Base-by-base conservation (phyloP, 2,329 filamentous ascomycete genomes). In the Diaporthe capsici region DNA sequence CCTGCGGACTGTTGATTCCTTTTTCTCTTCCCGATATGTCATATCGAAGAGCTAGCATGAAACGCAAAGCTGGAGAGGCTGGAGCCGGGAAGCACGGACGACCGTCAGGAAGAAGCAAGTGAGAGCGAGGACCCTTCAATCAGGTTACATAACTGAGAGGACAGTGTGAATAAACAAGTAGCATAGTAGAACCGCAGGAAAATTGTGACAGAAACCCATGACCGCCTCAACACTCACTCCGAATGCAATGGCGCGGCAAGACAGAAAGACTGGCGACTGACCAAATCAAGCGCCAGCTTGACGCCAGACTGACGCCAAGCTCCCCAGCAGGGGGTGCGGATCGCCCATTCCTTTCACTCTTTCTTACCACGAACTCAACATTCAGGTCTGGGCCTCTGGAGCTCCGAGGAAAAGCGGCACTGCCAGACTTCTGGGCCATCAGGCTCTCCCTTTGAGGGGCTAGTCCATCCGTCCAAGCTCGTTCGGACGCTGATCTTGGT, bases 41-140 rank as follows among this genome's bases (percentile, higher is more conserved):
- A 55, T 31, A 28, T 53, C 15, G 47, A 68, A 53, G 65, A 53
- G 47, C 47, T 68, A 28, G 47, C 31, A 53, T 68, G 31, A 53
- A 68, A 53, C 31, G 65, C 31, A 28, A 55, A 42, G 71, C 8
- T 47, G 55, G 22, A 20, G 42, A 72, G 53, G 58, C 34, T 55
- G 20, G 37, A 15, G 34, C 39, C 28, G 47, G n/a, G 25, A 55
- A 73, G 58, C 71, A 73, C 58, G 71, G 71, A 55, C 47, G 12
- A 25, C 71, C 47, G 37, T 55, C 5, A 57, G 58, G 71, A 73
- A 73, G 58, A 73, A 73, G 71, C 71, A 73, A 73, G 22, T 65
- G 20, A 47, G 37, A 44, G 44, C n/a, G 25, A 28, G 55, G 42
- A 58, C 12, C 15, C 25, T 17, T 22, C n/a, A 22, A 34, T 31